Conservation (phyloP, 306 rosid species). For the Medicago lupulina region DNA sequence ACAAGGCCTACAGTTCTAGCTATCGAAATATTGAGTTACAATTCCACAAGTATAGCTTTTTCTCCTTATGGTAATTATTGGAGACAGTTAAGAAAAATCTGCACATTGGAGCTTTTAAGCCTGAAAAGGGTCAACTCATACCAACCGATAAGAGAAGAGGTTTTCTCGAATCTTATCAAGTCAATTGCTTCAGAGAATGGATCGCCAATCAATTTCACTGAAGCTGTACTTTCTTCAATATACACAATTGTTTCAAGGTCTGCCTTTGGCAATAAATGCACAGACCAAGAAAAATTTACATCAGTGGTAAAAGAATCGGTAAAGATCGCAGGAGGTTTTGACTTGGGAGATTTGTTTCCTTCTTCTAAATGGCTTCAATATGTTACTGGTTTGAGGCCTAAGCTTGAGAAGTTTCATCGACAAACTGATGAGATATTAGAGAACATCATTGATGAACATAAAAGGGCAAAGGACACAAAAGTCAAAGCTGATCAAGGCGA, state of each 20-base stretch:
- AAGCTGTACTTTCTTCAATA: constrained; percentile 8
- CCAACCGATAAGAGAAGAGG: constrained; percentile 37
- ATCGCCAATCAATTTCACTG: constrained; percentile 39
- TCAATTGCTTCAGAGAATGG: constrained; percentile 27
- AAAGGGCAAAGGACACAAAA: constrained; percentile 1
- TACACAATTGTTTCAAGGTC: constrained; percentile 32
- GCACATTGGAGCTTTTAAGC: background rate
- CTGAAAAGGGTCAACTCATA: constrained; percentile 7
- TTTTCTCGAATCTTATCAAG: constrained; percentile 1
- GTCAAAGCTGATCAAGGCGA: constrained; percentile 5
- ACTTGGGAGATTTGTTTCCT: constrained; percentile 34
- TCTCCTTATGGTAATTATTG: constrained; percentile 48
- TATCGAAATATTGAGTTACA: constrained; percentile 12
- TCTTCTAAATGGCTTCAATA: constrained; percentile 19
- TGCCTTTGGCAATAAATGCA: constrained; percentile 42
- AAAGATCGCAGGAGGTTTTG: background rate
- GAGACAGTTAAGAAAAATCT: constrained; percentile 43
- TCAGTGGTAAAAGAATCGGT: background rate
- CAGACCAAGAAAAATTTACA: constrained; percentile 31
- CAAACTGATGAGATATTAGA: constrained; percentile 5
- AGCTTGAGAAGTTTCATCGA: constrained; percentile 4
- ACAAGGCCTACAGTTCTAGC: constrained; percentile 37
- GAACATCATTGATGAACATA: constrained; percentile 33
- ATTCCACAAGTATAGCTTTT: constrained; percentile 11
- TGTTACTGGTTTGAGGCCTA: background rate